A percentile compares a stretch with the other conserved stretches of the same genome.
These are phyloP conservation scores for Claviceps sp. DNA, from an alignment of 2,329 filamentous ascomycete genomes.

Conservation along the genomic window DNA sequence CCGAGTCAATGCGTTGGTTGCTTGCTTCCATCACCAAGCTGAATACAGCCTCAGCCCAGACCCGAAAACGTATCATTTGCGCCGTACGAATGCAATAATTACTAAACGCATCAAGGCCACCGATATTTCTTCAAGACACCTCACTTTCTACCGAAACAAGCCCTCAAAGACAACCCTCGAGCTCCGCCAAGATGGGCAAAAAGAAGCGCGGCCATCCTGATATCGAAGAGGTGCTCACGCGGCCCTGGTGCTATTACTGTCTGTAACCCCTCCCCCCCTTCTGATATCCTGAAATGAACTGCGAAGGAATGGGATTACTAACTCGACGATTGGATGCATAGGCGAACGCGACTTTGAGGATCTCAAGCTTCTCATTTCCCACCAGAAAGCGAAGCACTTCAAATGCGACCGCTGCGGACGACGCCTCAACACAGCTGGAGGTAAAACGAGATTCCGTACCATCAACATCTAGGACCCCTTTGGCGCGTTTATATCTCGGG, in stretches of 20 bases:
- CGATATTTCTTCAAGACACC: too few relatives aligned
- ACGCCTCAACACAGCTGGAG: conserved; percentile 85
- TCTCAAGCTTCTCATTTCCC: conserved; percentile 86
- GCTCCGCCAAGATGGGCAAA: conserved; percentile 52
- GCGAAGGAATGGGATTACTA: conserved; percentile 12
- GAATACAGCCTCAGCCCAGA: background rate
- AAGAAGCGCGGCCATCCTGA: conserved; percentile 80
- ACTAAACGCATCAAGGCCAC: background rate
- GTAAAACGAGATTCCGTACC: conserved; percentile 31
- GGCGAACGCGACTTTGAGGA: conserved; percentile 96
- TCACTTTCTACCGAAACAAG: background rate
- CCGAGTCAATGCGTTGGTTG: conserved; percentile 6
- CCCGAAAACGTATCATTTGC: background rate
- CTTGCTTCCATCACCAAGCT: background rate
- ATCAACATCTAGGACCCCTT: too few relatives aligned
- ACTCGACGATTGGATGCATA: conserved; percentile 15
- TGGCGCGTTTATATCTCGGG: background rate
- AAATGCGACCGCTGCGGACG: conserved; percentile 88
- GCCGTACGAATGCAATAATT: background rate
- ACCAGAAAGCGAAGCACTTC: conserved; percentile 99
- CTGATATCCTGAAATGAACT: background rate
- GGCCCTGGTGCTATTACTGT: conserved; percentile 99
- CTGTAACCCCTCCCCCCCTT: conserved; percentile 7
- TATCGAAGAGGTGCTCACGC: conserved; percentile 73
- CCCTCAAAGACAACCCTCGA: background rate